Base-by-base conservation (phyloP, 352 stramenopile genomes). In the Phytopythium delawarense region DNA sequence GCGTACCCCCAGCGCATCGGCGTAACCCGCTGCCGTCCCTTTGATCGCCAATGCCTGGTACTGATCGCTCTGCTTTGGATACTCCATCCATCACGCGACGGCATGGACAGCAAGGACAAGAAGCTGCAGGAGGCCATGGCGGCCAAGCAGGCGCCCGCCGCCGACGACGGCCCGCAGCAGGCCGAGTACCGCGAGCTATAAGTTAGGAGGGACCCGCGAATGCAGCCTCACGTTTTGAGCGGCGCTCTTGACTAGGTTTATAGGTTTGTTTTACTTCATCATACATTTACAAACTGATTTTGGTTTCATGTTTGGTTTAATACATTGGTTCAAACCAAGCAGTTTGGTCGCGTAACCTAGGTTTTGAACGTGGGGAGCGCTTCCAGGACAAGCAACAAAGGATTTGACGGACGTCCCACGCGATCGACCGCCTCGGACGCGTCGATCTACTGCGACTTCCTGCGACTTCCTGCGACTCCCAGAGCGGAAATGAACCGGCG, bases 101-200 rank as follows among this genome's bases (percentile, higher is more conserved):
- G 2, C 46, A 56, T n/a, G 55, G 49, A 59, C 66, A 88, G 86
- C 71, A 95, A 95, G 78, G 86, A 95, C 69, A 86, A 92, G 74
- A 81, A 88, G 52, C 72, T 95, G 46, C 81, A 88, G 50, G 73
- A 89, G 48, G 86, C 86, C 39, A 92, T 95, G 80, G 87, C 91
- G 69, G 66, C 70, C 45, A 83, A 74, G 57, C 46, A 79, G 63
- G 65, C 62, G 71, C 64, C 67, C 40, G 66, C 67, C 25, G 65
- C 35, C 18, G 20, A 54, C 40, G 64, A 75, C 6, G 75, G 70
- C 5, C 81, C 83, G n/a, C 57, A 74, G 51, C 76, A 93, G 67
- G 86, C 86, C 48, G 82, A 95, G 71, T 95, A 75, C 64, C 81
- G 85, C 45, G 86, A 95, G 59, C 63, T 95, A 34, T 93, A 84